These are phyloP conservation scores for Linaria vulgaris DNA, from an alignment of 257 asterid species.

Conservation along the genomic window DNA sequence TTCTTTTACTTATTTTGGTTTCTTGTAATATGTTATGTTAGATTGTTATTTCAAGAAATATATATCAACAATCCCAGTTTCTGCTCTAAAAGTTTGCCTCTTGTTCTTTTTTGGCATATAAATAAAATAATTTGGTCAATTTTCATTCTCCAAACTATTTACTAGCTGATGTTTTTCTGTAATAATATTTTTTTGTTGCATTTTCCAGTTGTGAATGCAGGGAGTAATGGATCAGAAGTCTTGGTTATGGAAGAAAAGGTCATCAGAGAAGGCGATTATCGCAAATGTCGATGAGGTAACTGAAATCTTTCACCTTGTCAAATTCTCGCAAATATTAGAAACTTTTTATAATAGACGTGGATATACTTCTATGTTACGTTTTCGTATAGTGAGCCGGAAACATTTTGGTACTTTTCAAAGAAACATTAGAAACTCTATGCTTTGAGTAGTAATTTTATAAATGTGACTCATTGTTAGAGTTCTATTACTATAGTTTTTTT, in stretches of 20 bases:
- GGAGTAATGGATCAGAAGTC: slow-evolving; percentile 74
- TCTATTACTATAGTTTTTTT: not conserved
- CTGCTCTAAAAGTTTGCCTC: too few species aligned
- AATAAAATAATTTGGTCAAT: not conserved
- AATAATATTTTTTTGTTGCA: too few species aligned
- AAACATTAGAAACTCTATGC: too few species aligned
- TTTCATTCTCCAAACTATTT: not conserved
- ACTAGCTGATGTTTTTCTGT: not conserved
- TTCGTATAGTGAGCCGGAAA: too few species aligned
- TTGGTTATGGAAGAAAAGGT: slow-evolving; percentile 81
- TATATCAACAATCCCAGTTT: not conserved
- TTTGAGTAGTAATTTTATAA: not conserved
- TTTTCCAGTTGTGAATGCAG: slow-evolving; percentile 12
- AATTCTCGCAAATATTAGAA: too few species aligned
- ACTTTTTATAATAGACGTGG: too few species aligned
- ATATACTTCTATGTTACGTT: too few species aligned
- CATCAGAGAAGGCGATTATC: slow-evolving; percentile 68
- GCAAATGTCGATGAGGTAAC: slow-evolving; percentile 67
- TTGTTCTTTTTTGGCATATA: too few species aligned
- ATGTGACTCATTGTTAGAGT: not conserved
- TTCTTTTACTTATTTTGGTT: not conserved
- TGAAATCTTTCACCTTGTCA: slow-evolving; percentile 8
- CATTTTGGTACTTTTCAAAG: too few species aligned
- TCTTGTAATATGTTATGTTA: not conserved
- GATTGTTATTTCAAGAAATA: not conserved